phyloP scores from a whole-genome alignment of 805 yeast genomes.

The Yarrowia yakushimensis region DNA sequence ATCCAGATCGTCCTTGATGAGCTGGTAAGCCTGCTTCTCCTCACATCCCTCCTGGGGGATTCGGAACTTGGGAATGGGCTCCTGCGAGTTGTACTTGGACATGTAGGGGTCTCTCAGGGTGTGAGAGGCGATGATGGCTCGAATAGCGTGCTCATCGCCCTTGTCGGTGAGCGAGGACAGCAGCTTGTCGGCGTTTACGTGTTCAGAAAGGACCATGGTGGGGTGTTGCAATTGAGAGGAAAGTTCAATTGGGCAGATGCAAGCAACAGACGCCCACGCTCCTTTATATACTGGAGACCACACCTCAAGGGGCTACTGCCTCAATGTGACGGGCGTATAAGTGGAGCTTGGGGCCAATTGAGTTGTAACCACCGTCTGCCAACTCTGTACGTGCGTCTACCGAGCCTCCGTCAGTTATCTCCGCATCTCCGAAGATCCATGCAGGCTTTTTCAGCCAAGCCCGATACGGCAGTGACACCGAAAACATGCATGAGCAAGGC shows the following conservation, averaged over 20 bases:
- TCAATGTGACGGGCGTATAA: neutral
- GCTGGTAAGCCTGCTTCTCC: constrained; percentile 52
- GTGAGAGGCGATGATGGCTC: constrained; percentile 7
- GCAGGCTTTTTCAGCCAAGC: no score
- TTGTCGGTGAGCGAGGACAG: constrained; percentile 30
- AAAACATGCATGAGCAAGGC: neutral
- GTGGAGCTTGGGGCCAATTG: neutral
- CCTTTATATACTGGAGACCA: neutral
- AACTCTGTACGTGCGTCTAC: no score
- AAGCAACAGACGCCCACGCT: no score
- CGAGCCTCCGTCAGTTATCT: no score
- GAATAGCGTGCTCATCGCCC: constrained; percentile 8
- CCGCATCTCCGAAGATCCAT: constrained; percentile 20
- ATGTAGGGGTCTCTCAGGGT: constrained; percentile 20
- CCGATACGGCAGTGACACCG: no score
- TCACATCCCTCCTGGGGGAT: constrained; percentile 58
- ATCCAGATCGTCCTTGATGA: constrained; percentile 68
- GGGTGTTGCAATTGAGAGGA: neutral
- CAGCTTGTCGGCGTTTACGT: constrained; percentile 30
- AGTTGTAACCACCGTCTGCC: neutral
- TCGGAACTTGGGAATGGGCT: constrained; percentile 50
- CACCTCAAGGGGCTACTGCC: no score
- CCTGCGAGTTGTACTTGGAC: constrained; percentile 25
- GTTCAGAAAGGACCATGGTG: constrained; percentile 24
- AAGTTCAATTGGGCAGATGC: neutral